Evolutionary conservation across 78 protist genomes (phyloP), one percentile per base, ranked within the genome.

Genomic region (Ministeria vibrans): DNA sequence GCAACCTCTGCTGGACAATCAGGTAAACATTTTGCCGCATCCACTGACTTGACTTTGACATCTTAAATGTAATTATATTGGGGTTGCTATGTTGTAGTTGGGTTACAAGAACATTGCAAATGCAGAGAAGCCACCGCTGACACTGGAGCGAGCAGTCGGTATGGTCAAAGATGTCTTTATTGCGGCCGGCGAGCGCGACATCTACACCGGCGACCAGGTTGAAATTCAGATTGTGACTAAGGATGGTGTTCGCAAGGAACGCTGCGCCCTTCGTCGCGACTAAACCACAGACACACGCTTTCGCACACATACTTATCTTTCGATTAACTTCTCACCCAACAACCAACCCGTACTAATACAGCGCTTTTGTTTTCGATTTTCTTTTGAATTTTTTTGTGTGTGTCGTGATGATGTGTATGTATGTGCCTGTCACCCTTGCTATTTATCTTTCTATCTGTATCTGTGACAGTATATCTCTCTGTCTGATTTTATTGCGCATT

Each of bases 141-240:
- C 82, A 28, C n/a, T 80, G 30, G 96, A 87, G 27, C 86, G 90
- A 46, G 93, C 92, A n/a, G 69, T 90, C 66, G 89, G 78, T 43
- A 46, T 95, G 23, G 89, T 83, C 41, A 85, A 89, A 76, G 97
- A 96, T 62, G 92, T 93, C 22, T 88, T 98, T 66, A 41, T 84
- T 53, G 79, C 97, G 0, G 97, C 95, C 23, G 92, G 94, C 70
- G 99, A 98, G 89, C 88, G 99, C 27, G 99, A 98, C 86, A 95
- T 98, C 55, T 87, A 91, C 89, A 98, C 99, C 9, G 99, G 99
- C 71, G 39, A 78, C 55, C 5, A 30, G 7, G 72, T 64, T 7
- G 72, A 64, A 3, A 64, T 64, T 64, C 72, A 34, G 18, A 18
- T 64, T 6, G 42, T 64, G 43, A 64, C 72, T 20, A 34, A 22